Evolutionary conservation across 176 grass and related monocot species (phyloP).

Genomic region (Zea luxurians): DNA sequence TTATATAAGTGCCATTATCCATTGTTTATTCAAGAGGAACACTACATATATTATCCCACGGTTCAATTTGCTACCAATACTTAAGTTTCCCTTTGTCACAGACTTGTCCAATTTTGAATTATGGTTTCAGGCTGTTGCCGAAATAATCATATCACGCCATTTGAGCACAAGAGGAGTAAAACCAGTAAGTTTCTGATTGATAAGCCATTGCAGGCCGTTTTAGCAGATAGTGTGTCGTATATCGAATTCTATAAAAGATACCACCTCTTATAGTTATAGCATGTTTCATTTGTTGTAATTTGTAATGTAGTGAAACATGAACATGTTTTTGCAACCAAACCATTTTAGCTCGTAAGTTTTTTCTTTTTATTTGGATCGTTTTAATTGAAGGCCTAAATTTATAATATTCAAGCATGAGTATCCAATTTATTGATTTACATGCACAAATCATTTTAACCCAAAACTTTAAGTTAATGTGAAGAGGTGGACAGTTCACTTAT

Average conservation of each 20-base stretch:
- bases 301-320: conserved; percentile 7
- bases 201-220: neutral
- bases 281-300: neutral
- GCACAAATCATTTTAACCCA: too few relatives aligned
- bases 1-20: neutral
- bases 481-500: too few relatives aligned
- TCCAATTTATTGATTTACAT: neutral
- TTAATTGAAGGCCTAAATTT: neutral
- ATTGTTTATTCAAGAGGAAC: conserved; percentile 16
- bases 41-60: neutral
- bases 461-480: too few relatives aligned
- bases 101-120: conserved; percentile 20
- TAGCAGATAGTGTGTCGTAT: neutral
- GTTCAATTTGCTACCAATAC: neutral
- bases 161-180: conserved; percentile 71
- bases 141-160: conserved; percentile 82
- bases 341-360: neutral
- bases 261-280: neutral
- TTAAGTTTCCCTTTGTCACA: conserved; percentile 11
- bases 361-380: neutral
- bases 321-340: conserved; percentile 14
- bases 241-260: neutral
- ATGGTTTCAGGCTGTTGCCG: conserved; percentile 78
- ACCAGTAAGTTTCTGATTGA: conserved; percentile 52
- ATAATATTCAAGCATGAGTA: neutral